These are phyloP conservation scores for Didymellaceae sp. DNA, from an alignment of 2,329 filamentous ascomycete species.

Conservation along the genomic window DNA sequence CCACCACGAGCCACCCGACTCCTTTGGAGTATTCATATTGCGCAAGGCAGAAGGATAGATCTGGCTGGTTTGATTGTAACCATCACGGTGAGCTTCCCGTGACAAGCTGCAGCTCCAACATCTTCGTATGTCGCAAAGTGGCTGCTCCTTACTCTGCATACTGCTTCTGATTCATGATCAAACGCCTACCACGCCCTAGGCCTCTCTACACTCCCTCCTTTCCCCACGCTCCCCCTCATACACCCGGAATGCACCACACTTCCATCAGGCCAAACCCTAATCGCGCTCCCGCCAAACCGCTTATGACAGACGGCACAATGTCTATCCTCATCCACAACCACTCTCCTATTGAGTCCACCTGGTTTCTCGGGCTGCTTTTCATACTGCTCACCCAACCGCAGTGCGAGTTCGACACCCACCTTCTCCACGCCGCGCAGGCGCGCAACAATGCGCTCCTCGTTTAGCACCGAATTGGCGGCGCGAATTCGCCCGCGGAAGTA, in stretches of 20 bases:
- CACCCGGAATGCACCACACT: conserved; percentile 59
- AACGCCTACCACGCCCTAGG: conserved; percentile 16
- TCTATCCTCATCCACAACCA: conserved; percentile 84
- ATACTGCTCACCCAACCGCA: conserved; percentile 74
- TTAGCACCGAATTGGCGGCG: conserved; percentile 80
- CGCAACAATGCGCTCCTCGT: conserved; percentile 78
- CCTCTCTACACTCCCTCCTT: conserved; percentile 13
- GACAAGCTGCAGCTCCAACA: no score
- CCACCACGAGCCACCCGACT: no score
- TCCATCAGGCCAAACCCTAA: conserved; percentile 82
- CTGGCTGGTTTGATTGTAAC: no score
- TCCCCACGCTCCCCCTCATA: conserved; percentile 44
- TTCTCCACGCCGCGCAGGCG: conserved; percentile 79
- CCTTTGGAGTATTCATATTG: no score
- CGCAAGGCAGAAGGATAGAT: no score
- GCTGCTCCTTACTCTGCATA: no score
- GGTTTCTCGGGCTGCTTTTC: conserved; percentile 58
- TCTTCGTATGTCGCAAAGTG: no score
- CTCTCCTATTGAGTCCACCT: conserved; percentile 68
- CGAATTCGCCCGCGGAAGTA: conserved; percentile 94
- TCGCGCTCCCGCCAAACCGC: conserved; percentile 86
- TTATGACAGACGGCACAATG: conserved; percentile 95
- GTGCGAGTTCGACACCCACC: conserved; percentile 74
- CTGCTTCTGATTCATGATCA: no score
- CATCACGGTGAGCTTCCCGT: no score